These are phyloP conservation scores for Arabidopsis lyrata DNA, from an alignment of 441 rosid genomes.

Conservation along the genomic window DNA sequence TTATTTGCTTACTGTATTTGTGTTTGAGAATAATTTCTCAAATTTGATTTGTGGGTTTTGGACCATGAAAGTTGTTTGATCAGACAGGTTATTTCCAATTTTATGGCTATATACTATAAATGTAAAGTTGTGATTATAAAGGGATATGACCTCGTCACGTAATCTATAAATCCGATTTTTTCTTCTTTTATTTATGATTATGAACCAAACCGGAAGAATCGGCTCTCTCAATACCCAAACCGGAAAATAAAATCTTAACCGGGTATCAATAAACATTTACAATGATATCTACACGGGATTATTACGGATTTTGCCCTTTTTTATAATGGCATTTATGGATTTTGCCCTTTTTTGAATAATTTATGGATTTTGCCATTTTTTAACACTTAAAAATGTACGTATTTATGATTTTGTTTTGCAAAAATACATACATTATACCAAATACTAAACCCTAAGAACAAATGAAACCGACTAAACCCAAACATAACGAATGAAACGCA, in stretches of 20 bases:
- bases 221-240: background rate
- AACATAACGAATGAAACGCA: no score
- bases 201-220: background rate
- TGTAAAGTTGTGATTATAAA: background rate
- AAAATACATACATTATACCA: no score
- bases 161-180: background rate
- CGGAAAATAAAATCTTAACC: background rate
- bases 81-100: background rate
- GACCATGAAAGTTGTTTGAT: background rate
- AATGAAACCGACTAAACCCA: no score
- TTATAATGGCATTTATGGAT: no score
- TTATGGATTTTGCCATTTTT: no score
- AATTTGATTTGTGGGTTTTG: background rate
- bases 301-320: no score
- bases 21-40: background rate
- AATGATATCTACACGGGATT: background rate
- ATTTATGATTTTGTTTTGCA: no score
- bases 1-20: background rate
- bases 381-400: no score
- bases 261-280: slow-evolving; percentile 1
- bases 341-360: no score
- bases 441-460: no score
- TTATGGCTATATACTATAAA: background rate
- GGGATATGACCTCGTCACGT: background rate
- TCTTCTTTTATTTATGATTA: background rate